Evolutionary conservation across 495 filamentous ascomycete genomes (phyloP).

Genomic region (Astrothelium macrocarpum): DNA sequence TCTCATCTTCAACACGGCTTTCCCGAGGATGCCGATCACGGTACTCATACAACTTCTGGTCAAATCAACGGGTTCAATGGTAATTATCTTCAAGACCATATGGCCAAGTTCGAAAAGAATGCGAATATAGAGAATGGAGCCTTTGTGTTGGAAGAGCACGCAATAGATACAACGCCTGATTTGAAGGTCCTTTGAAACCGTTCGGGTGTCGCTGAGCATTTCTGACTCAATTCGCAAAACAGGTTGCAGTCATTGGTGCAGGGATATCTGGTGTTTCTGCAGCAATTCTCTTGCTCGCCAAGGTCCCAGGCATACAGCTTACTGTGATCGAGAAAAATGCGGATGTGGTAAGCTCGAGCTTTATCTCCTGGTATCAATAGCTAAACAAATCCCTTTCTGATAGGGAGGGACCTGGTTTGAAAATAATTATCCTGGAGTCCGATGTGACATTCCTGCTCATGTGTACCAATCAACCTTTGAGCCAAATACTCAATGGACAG

Average conservation of each 20-base stretch:
- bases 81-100: background rate
- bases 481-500: slow-evolving; percentile 56
- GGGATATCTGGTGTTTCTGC: slow-evolving; percentile 44
- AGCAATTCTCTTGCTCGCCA: slow-evolving; percentile 40
- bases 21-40: background rate
- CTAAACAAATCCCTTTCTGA: background rate
- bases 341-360: slow-evolving; percentile 37
- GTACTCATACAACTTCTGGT: background rate
- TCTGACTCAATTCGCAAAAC: background rate
- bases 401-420: slow-evolving; percentile 49
- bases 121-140: background rate
- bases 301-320: slow-evolving; percentile 43
- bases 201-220: background rate
- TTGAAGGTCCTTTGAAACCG: background rate
- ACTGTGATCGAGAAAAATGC: slow-evolving; percentile 48
- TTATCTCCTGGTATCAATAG: background rate
- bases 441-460: slow-evolving; percentile 62
- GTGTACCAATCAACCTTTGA: slow-evolving; percentile 58
- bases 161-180: background rate
- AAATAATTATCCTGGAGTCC: slow-evolving; percentile 50
- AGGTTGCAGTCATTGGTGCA: slow-evolving; percentile 44
- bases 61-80: background rate
- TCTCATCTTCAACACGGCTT: background rate
- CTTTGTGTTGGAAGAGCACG: background rate
- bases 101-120: background rate